Evolutionary conservation across 2,329 filamentous ascomycete genomes (phyloP).

Genomic region (Chaetomiaceae sp.): DNA sequence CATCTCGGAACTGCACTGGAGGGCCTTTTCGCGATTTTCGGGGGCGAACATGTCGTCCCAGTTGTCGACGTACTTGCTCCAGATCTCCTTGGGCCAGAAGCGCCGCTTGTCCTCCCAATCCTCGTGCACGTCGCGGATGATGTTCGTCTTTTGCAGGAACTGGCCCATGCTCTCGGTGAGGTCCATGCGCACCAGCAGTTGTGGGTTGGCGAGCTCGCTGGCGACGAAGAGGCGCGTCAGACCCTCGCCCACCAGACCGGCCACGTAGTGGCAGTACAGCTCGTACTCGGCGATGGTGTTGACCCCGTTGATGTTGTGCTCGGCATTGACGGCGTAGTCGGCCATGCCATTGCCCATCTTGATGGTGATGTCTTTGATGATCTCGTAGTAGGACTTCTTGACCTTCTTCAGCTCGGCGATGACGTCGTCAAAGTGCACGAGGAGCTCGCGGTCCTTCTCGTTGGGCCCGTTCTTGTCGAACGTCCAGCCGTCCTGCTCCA

Average conservation of each 20-base stretch:
- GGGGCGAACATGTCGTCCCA: conserved; percentile 89
- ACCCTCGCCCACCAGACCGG: conserved; percentile 95
- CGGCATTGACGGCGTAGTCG: conserved; percentile 82
- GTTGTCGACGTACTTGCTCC: conserved; percentile 87
- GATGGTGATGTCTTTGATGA: conserved; percentile 87
- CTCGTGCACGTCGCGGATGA: conserved; percentile 91
- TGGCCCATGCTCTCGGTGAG: conserved; percentile 95
- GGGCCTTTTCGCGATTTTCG: conserved; percentile 68
- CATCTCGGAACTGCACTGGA: conserved; percentile 91
- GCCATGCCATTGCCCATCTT: conserved; percentile 99
- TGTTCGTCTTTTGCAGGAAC: conserved; percentile 97
- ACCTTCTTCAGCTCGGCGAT: conserved; percentile 82
- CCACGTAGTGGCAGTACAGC: conserved; percentile 96
- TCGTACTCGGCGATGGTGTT: conserved; percentile 86
- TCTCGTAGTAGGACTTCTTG: conserved; percentile 75
- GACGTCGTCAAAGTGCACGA: conserved; percentile 88
- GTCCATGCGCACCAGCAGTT: conserved; percentile 69
- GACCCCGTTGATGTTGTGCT: conserved; percentile 74
- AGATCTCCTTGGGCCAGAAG: conserved; percentile 96
- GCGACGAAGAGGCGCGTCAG: conserved; percentile 86
- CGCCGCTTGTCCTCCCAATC: conserved; percentile 81
- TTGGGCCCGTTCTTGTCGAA: conserved; percentile 80
- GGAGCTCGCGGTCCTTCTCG: conserved; percentile 89
- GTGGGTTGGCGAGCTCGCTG: conserved; percentile 79
- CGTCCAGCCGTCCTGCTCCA: conserved; percentile 85